phyloP scores from a whole-genome alignment of 2,329 filamentous ascomycete genomes.

The Botrytis tulipae region DNA sequence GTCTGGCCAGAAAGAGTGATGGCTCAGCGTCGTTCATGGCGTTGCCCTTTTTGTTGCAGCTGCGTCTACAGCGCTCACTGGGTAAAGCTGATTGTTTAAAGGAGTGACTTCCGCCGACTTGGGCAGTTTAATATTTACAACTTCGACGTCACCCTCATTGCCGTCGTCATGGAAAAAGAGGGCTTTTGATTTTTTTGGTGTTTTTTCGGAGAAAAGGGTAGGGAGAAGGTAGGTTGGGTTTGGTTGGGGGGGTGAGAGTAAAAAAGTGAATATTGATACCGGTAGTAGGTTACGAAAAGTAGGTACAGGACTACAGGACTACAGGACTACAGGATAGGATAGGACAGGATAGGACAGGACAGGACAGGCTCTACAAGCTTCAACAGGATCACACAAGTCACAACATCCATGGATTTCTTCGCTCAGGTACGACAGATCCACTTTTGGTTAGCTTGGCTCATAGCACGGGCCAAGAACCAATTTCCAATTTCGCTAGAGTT shows the following conservation, averaged over 20 bases:
- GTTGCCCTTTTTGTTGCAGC: constrained; percentile 29
- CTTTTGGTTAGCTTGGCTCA: constrained; percentile 1
- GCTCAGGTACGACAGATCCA: constrained; percentile 11
- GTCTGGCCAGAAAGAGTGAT: constrained; percentile 40
- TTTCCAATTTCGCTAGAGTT: constrained; percentile 21
- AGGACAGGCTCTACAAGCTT: background rate
- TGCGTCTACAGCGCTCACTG: constrained; percentile 36
- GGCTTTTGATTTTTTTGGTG: background rate
- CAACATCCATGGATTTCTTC: background rate
- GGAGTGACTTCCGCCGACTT: constrained; percentile 20
- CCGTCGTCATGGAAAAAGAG: constrained; percentile 18
- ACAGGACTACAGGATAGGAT: background rate
- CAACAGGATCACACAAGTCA: background rate
- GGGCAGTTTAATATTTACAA: constrained; percentile 18
- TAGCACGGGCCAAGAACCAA: constrained; percentile 14
- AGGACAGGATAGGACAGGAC: no score
- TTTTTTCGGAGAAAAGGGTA: background rate
- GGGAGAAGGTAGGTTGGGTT: background rate
- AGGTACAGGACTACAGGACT: no score
- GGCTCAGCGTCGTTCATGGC: constrained; percentile 36
- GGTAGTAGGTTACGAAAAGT: no score
- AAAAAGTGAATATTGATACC: constrained; percentile 11
- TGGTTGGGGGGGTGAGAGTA: background rate
- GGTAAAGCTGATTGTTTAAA: constrained; percentile 18
- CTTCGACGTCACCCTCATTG: constrained; percentile 20